Evolutionary conservation across 257 asterid species (phyloP), one percentile per base, ranked within the genome.

Genomic region (Cruciata laevipes): DNA sequence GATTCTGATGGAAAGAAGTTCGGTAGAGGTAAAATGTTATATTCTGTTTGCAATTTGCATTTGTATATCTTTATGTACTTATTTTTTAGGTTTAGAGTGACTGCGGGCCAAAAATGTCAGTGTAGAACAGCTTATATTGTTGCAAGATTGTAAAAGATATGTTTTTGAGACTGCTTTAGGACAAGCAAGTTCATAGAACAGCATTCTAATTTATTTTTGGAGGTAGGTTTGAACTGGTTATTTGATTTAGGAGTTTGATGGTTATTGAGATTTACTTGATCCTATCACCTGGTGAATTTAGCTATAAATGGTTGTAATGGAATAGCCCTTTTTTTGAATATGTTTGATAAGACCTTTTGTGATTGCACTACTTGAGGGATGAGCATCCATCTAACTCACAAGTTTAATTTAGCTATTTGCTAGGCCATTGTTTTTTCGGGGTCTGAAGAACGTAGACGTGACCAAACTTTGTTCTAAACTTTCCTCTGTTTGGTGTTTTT

Each of bases 1-100:
- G 99, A 94, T 80, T 85, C 89, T 58, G 96, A 88, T 75, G 76
- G 73, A 87, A 84, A 81, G 78, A 94, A 86, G 77, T 94, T 90
- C 72, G 99, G 99, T 85, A 87, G 95, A 89, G 99, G 99, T 88
- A 78, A 73, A 61, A 52, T 55, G 66, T 27, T 49, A 32, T 4
- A 4, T 18, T 30, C 52, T 33, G 17, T 7, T 63, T n/a, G 14
- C 21, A 4, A 44, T 4, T 4, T 69, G 63, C 27, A n/a, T 60
- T 23, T 61, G 5, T 0, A 0, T 35, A 17, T 40, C 30, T 51
- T 51, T 61, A 3, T 16, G 9, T 32, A 49, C 57, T 40, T n/a
- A 20, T 23, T 40, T 17, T 7, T n/a, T 31, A 24, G 20, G 33
- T 57, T 10, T 53, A 18, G 9, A 52, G 16, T 65, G 51, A 14